These are phyloP conservation scores for Epichloe elymi DNA, from an alignment of 2,329 filamentous ascomycete species.

Conservation along the genomic window DNA sequence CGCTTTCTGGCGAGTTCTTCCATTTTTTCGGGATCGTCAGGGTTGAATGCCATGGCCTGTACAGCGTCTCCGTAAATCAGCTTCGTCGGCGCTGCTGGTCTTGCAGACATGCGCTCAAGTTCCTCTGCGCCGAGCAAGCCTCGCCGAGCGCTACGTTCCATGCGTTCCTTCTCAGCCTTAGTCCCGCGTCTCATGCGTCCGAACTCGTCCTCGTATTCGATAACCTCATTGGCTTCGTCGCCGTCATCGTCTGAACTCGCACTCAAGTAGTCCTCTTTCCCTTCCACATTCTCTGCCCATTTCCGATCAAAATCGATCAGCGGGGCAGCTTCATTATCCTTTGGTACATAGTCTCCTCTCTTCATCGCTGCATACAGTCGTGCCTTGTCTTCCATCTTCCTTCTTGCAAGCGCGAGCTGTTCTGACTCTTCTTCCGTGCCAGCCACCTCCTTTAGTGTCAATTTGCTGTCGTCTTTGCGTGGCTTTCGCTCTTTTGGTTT, in stretches of 20 bases:
- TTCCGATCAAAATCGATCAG: constrained; percentile 93
- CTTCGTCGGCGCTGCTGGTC: constrained; percentile 50
- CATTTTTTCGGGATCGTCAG: constrained; percentile 60
- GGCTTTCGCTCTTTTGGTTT: constrained; percentile 14
- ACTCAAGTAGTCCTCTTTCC: constrained; percentile 45
- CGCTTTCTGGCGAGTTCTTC: constrained; percentile 62
- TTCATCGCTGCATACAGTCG: constrained; percentile 82
- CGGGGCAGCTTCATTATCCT: constrained; percentile 49
- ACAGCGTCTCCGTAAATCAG: constrained; percentile 79
- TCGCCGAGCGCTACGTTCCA: constrained; percentile 41
- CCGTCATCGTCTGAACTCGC: constrained; percentile 25
- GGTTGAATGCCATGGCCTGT: constrained; percentile 71
- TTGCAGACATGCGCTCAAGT: constrained; percentile 54
- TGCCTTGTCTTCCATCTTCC: constrained; percentile 83
- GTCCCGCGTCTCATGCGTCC: constrained; percentile 69
- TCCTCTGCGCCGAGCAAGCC: constrained; percentile 43
- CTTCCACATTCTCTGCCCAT: constrained; percentile 63
- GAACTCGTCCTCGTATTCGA: constrained; percentile 88
- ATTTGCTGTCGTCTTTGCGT: constrained; percentile 37
- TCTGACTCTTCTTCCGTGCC: constrained; percentile 51
- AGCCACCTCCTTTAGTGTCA: constrained; percentile 37
- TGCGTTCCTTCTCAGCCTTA: constrained; percentile 49
- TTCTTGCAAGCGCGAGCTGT: constrained; percentile 57
- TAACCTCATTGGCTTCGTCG: constrained; percentile 43
- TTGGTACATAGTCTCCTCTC: constrained; percentile 65